phyloP scores from a whole-genome alignment of 2,329 filamentous ascomycete species.

The Canariomyces notabilis region DNA sequence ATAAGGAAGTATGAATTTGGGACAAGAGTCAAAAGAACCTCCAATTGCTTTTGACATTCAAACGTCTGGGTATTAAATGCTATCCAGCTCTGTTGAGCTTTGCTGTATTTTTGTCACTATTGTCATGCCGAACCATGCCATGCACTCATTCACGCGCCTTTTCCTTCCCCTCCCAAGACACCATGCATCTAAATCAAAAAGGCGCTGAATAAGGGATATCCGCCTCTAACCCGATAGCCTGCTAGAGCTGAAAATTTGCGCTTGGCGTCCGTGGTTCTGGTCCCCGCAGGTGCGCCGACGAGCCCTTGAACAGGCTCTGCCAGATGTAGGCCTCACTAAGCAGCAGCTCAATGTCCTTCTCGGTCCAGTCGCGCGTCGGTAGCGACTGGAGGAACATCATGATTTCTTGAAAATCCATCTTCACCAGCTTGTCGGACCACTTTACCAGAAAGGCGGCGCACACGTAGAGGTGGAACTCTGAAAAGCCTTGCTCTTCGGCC shows the following conservation, averaged over 20 bases:
- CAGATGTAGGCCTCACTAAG: conserved; percentile 97
- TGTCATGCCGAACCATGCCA: not conserved
- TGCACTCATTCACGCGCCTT: no score
- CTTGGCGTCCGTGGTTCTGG: conserved; percentile 38
- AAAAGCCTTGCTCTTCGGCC: conserved; percentile 98
- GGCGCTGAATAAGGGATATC: not conserved
- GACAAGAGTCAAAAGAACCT: no score
- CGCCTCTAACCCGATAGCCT: no score
- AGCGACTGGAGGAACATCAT: conserved; percentile 99
- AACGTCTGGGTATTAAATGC: conserved; percentile 6
- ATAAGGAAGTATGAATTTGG: no score
- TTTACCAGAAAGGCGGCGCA: conserved; percentile 97
- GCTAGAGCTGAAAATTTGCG: conserved; percentile 37
- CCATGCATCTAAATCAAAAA: not conserved
- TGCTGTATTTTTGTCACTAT: conserved; percentile 1
- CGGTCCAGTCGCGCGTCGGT: conserved; percentile 90
- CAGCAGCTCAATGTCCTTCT: conserved; percentile 94
- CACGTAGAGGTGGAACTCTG: conserved; percentile 95
- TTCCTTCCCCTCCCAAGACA: not conserved
- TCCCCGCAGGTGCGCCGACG: conserved; percentile 76
- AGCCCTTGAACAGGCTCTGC: conserved; percentile 95
- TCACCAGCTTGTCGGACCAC: conserved; percentile 90
- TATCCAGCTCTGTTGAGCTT: conserved; percentile 1
- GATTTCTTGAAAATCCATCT: conserved; percentile 97
- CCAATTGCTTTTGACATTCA: not conserved